Evolutionary conservation across 2,329 filamentous ascomycete genomes (phyloP), one percentile per base, ranked within the genome.

Genomic region (Trichoderma sp.): DNA sequence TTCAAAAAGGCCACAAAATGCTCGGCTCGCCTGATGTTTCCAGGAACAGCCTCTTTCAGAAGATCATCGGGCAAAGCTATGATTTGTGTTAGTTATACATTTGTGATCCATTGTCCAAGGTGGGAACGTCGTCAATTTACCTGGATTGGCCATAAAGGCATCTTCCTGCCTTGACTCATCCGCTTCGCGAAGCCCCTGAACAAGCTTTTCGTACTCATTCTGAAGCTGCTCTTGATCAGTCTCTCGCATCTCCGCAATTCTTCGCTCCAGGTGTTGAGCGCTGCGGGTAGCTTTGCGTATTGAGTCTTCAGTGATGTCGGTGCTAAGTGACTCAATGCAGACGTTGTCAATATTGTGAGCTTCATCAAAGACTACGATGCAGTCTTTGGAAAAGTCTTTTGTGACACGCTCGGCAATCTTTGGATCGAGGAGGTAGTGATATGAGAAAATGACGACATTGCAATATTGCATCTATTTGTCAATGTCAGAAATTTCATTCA

Each of bases 331-430:
- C 77, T 99, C 96, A 73, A 99, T 99, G 79, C 96, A 99, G 70
- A 99, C 96, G 77, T 99, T 99, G 85, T 99, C 96, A 74, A 99
- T 99, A 77, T 99, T 99, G 83, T 99, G 96, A 16, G 96, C 96
- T 80, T 99, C 96, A 76, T 99, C 96, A 73, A 99, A 99, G 3
- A 99, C 96, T 24, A 99, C 93, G 64, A 99, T 99, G 79, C 94
- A 97, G 79, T 99, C 96, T 75, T 97, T 97, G 0, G 96, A 97
- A 13, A 99, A 88, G 76, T 99, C 96, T 79, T 92, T 94, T 0
- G 96, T 98, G 2, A 98, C 94, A 69, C 95, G 83, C 77, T 99
- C 96, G 14, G 96, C 96, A 75, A 99, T 99, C 79, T 99, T 99
- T 3, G 96, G 96, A 76, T 99, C 96, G 19, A 99, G 88, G 3